Evolutionary conservation across 2,329 filamentous ascomycete species (phyloP), one percentile per base, ranked within the genome.

Genomic region (Diaporthe vexans): DNA sequence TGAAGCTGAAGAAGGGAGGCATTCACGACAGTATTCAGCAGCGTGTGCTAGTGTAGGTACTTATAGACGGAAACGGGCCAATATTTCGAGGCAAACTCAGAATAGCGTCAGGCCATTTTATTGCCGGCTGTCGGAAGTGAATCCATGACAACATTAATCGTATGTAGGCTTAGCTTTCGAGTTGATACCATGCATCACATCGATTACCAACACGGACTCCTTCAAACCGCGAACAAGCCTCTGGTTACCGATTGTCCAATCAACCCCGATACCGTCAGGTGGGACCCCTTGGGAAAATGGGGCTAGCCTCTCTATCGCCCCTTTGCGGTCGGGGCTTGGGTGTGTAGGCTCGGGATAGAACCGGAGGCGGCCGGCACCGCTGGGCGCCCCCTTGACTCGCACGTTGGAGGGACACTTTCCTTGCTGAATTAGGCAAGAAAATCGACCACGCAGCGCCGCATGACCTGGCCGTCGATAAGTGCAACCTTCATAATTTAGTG

Each of bases 341-440:
- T 48, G 5, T 13, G 59, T 48, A 3, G 59, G 40, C 29, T 65
- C 59, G 59, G 59, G 26, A 48, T 26, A 19, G 59, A 43, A 48
- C 59, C 59, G 59, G 59, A 65, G 59, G 15, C 15, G 40, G 59
- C 40, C 57, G 24, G 40, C 26, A 33, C 59, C 59, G 58, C 58
- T 61, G 58, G 58, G 58, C 29, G 58, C 29, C 58, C 58, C 15
- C 58, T 65, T 65, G 61, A 65, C 61, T 65, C 61, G 61, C 61
- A 51, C 43, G 17, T 10, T 26, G 4, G 58, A 37, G 24, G 58
- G 59, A 48, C 59, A 35, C 11, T 51, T 48, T 33, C 7, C 6
- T 51, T 51, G 10, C 61, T 29, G 26, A 17, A 65, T 65, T 17
- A 26, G 61, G 61, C 11, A 65, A 65, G 61, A 51, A 65, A 65